Base-by-base conservation (phyloP, 169 alveolate species). In the Plasmodium gonderi region DNA sequence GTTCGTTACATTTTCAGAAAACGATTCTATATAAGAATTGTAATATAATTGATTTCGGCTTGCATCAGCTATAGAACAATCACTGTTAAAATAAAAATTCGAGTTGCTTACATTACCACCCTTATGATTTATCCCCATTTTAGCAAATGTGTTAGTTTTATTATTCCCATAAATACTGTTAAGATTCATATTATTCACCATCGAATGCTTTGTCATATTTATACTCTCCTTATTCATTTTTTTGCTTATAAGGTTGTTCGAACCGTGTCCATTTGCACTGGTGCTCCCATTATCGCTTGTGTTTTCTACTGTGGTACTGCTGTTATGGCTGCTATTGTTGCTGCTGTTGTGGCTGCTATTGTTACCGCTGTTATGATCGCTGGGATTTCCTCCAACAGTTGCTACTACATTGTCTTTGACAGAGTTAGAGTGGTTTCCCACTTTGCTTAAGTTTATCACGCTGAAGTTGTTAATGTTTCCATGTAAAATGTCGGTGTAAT, bases 71-170 rank as follows among this genome's bases (percentile, higher is more conserved):
- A 33, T 69, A 45, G 75, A 23, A 26, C 31, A 31, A 31, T 79
- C 67, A 49, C 47, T 75, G 47, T 69, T 72, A 82, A 68, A 68
- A 23, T 29, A 47, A 47, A 68, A 82, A 68, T 33, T 68, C 17
- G 80, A 44, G 64, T 33, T 82, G 60, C 76, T 82, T 29, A 45
- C 60, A 69, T 51, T 82, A 7, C 44, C 72, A 23, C 72, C 72
- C 72, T 60, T 45, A 60, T 82, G 72, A 75, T 69, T 82, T 23
- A 82, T 75, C 51, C 60, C 60, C 60, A 82, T 45, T 68, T 82
- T 82, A n/a, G 29, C 47, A 67, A 68, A 42, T 36, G 92, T 12
- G 42, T 82, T 82, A 29, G 31, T 60, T 14, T 82, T 79, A 14
- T 54, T 82, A 54, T 69, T 82, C 23, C 54, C 33, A 47, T 82